Evolutionary conservation across 345 rosid genomes (phyloP).

Genomic region (Corymbia maculata): DNA sequence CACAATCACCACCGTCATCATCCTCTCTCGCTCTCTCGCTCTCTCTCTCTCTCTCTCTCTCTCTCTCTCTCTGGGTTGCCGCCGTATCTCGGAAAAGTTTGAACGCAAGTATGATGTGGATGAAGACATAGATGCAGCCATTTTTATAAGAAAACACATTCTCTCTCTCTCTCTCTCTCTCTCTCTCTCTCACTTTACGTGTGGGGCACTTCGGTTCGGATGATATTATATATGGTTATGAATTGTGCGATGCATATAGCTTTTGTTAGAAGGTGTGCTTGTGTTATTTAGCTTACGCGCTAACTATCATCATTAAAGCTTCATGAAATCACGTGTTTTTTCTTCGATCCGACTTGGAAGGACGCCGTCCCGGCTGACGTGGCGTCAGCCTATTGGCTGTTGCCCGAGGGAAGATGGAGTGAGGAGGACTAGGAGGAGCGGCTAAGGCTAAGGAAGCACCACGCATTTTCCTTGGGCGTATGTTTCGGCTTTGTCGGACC

Average conservation of each 20-base stretch:
- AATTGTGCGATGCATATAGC: neutral
- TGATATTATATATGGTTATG: neutral
- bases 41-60: neutral
- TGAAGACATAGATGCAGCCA: neutral
- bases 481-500: neutral
- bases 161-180: neutral
- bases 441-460: neutral
- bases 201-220: neutral
- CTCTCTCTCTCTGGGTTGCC: neutral
- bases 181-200: neutral
- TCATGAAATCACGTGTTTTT: neutral
- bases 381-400: neutral
- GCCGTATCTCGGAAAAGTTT: neutral
- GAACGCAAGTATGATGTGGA: neutral
- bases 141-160: neutral
- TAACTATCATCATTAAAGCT: neutral
- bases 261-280: neutral
- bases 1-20: slow-evolving; percentile 3
- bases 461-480: neutral
- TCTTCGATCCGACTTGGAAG: neutral
- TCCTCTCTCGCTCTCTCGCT: neutral
- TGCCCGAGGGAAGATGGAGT: too few relatives aligned
- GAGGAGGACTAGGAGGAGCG: neutral
- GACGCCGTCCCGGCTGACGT: neutral
- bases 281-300: neutral